phyloP scores from a whole-genome alignment of 2,329 filamentous ascomycete genomes.

The Fusarium luffae region DNA sequence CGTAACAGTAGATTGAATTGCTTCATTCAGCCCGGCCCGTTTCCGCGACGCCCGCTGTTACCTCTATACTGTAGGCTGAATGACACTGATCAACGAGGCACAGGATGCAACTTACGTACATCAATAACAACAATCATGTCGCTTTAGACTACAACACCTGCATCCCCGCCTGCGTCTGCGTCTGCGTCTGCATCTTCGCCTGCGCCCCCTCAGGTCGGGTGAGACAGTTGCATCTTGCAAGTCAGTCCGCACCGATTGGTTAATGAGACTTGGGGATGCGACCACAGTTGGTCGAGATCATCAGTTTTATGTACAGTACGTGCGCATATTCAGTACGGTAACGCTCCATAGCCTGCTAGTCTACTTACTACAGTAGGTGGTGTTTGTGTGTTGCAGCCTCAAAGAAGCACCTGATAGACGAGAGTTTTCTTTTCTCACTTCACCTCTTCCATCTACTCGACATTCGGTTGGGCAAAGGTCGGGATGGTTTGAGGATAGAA shows the following conservation, averaged over 20 bases:
- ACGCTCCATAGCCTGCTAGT: constrained; percentile 8
- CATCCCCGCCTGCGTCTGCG: neutral
- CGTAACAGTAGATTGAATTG: neutral
- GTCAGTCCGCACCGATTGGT: constrained; percentile 32
- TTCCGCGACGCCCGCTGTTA: constrained; percentile 42
- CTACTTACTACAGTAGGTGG: neutral
- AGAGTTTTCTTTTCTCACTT: constrained; percentile 12
- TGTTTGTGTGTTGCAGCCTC: constrained; percentile 33
- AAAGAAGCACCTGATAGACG: constrained; percentile 30
- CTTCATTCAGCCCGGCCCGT: constrained; percentile 35
- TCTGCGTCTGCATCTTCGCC: constrained; percentile 4
- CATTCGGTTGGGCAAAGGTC: neutral
- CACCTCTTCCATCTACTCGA: neutral
- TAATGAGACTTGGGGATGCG: constrained; percentile 22
- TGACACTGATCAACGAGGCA: constrained; percentile 14
- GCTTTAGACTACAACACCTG: constrained; percentile 2
- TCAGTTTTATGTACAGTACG: constrained; percentile 25
- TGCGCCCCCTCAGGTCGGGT: constrained; percentile 19
- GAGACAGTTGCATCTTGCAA: constrained; percentile 29
- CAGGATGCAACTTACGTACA: constrained; percentile 20
- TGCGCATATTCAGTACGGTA: neutral
- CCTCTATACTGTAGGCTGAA: constrained; percentile 27
- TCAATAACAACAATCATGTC: constrained; percentile 4
- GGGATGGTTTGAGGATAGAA: constrained; percentile 17
- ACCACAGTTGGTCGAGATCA: constrained; percentile 38